Conservation (phyloP, 495 filamentous ascomycete genomes). For the Lasiosphaeriaceae sp. region DNA sequence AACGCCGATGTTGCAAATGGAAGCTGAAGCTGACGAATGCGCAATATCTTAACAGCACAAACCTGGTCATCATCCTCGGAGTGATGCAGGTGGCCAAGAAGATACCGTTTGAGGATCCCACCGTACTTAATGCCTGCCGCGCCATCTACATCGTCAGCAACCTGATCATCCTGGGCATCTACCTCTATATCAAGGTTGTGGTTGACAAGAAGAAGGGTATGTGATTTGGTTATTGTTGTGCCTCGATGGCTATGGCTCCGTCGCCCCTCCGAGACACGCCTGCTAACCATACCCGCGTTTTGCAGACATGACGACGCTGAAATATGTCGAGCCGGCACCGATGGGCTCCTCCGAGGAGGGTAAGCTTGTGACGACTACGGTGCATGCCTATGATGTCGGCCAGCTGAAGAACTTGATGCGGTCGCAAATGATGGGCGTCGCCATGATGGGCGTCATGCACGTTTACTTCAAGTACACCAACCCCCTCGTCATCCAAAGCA, state of each 20-base stretch:
- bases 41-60: slow-evolving; percentile 57
- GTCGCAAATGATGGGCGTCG: slow-evolving; percentile 87
- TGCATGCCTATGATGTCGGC: slow-evolving; percentile 83
- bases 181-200: slow-evolving; percentile 73
- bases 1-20: not conserved
- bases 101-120: slow-evolving; percentile 89
- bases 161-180: slow-evolving; percentile 76
- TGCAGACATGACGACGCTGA: slow-evolving; percentile 91
- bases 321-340: slow-evolving; percentile 92
- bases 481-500: slow-evolving; percentile 95
- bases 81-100: slow-evolving; percentile 98
- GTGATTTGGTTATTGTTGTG: slow-evolving; percentile 12
- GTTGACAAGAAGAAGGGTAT: slow-evolving; percentile 96
- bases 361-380: slow-evolving; percentile 91
- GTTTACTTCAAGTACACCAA: slow-evolving; percentile 99
- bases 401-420: slow-evolving; percentile 82
- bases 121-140: slow-evolving; percentile 78
- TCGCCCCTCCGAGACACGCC: not conserved
- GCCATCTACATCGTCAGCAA: slow-evolving; percentile 83
- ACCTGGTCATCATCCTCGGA: slow-evolving; percentile 88
- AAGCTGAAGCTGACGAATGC: slow-evolving; percentile 15
- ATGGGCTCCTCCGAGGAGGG: slow-evolving; percentile 90
- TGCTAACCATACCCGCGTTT: not conserved
- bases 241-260: no score
- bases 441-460: slow-evolving; percentile 98